phyloP scores from a whole-genome alignment of 2,329 filamentous ascomycete species.

The Colletotrichum sp. region DNA sequence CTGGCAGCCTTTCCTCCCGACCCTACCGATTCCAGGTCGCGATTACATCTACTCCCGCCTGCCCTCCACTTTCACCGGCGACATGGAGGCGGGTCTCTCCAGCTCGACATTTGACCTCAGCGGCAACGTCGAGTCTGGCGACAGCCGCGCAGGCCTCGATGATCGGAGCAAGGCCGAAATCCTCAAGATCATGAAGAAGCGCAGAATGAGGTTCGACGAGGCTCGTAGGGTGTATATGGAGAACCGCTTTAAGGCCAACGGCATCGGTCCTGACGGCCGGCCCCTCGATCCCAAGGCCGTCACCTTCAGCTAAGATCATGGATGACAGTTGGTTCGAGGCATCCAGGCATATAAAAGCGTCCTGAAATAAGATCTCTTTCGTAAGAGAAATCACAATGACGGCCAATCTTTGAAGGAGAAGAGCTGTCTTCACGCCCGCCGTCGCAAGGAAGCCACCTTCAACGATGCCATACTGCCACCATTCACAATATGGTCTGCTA shows the following conservation, averaged over 20 bases:
- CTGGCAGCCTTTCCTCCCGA: constrained; percentile 76
- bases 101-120: constrained; percentile 83
- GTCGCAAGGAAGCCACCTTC: not conserved
- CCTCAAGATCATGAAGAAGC: constrained; percentile 87
- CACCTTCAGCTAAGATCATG: constrained; percentile 70
- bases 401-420: not conserved
- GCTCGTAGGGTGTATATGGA: constrained; percentile 87
- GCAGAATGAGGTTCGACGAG: constrained; percentile 86
- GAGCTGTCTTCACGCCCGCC: not conserved
- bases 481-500: not conserved
- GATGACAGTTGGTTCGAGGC: not conserved
- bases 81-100: constrained; percentile 87
- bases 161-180: constrained; percentile 81
- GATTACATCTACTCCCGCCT: constrained; percentile 78
- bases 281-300: constrained; percentile 96
- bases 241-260: constrained; percentile 82
- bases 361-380: not conserved
- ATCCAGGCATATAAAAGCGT: not conserved
- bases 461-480: not conserved
- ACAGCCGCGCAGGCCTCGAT: constrained; percentile 82
- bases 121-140: constrained; percentile 79
- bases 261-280: constrained; percentile 85
- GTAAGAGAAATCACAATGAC: not conserved
- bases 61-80: constrained; percentile 77
- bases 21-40: constrained; percentile 57